Base-by-base conservation (phyloP, 2,329 filamentous ascomycete genomes). In the Claviceps fusiformis region DNA sequence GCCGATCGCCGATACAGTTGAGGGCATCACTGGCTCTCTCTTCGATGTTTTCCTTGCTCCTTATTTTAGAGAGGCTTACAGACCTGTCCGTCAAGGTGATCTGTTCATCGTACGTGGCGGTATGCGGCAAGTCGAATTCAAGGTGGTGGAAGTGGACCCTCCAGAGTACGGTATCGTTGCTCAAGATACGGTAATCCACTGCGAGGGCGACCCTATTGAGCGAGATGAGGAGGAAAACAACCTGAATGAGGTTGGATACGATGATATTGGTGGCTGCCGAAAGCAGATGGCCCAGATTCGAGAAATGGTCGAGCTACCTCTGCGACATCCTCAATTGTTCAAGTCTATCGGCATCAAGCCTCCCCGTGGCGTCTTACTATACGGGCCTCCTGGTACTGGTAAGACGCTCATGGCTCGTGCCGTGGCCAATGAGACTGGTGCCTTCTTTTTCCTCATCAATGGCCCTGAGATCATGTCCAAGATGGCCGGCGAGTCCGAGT, bases 311-410 rank as follows among this genome's bases (percentile, higher is more conserved):
- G 93, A 98, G 80, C 79, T 98, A 63, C 93, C 93, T 59, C 82
- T 98, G 59, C 86, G 93, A 67, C 93, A 98, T 74, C 93, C 93
- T 58, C 93, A 97, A 73, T 86, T 98, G 52, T 98, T 98, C 87
- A 98, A 97, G 81, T 97, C 92, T 45, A 97, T 98, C 68, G 93
- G 93, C 83, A 96, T 98, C 78, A 98, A 98, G 82, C 93, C 93
- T 55, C 93, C 93, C 49, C 90, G 93, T 67, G 93, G 93, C 83
- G 95, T 97, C 67, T 82, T 98, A 68, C 89, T 98, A 68, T 92
- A 87, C 71, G 93, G 93, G 61, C 93, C 93, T 66, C 93, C 93
- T 11, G 93, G 93, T 87, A 97, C 93, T 60, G 93, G 93, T 86
- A 98, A 98, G 81, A 98, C 93, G 43, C 77, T 98, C 63, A 97